Evolutionary conservation across 2,329 filamentous ascomycete species (phyloP).

Genomic region (Periconia sp.): DNA sequence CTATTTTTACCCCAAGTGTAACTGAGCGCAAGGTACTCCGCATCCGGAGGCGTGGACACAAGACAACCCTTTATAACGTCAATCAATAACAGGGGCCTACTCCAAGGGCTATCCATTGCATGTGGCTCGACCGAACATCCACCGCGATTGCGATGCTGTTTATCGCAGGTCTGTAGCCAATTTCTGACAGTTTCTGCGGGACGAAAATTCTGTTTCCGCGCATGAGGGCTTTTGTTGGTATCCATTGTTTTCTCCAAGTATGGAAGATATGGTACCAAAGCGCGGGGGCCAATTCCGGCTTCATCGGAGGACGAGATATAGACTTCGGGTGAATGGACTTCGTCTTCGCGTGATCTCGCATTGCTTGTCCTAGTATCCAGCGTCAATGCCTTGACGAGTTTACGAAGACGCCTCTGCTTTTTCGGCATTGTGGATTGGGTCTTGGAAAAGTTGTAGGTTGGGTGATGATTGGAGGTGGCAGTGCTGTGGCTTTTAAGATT

Average conservation of each 20-base stretch:
- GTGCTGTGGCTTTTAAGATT: too few species aligned
- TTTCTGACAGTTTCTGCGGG: conserved; percentile 1
- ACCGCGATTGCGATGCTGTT: conserved; percentile 4
- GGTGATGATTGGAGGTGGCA: too few species aligned
- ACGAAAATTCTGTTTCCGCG: neutral
- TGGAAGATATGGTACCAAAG: conserved; percentile 9
- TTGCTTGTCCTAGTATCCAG: too few species aligned
- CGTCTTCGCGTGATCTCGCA: neutral
- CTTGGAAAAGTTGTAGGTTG: too few species aligned
- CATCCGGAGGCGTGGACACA: conserved; percentile 2
- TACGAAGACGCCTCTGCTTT: too few species aligned
- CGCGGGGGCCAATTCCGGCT: neutral
- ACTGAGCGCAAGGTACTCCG: conserved; percentile 14
- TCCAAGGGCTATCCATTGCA: neutral
- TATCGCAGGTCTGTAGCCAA: conserved; percentile 8
- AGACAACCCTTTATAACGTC: conserved; percentile 10
- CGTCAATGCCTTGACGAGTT: too few species aligned
- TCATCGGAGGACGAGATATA: neutral
- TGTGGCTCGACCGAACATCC: neutral
- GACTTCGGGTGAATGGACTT: neutral
- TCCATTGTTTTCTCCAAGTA: conserved; percentile 11
- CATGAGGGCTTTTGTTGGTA: neutral
- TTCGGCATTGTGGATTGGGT: too few species aligned
- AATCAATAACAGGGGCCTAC: conserved; percentile 8
- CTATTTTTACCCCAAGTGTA: conserved; percentile 17